These are phyloP conservation scores for Phylloporus sp. DNA, from an alignment of 768 basidiomycete species.

Conservation along the genomic window DNA sequence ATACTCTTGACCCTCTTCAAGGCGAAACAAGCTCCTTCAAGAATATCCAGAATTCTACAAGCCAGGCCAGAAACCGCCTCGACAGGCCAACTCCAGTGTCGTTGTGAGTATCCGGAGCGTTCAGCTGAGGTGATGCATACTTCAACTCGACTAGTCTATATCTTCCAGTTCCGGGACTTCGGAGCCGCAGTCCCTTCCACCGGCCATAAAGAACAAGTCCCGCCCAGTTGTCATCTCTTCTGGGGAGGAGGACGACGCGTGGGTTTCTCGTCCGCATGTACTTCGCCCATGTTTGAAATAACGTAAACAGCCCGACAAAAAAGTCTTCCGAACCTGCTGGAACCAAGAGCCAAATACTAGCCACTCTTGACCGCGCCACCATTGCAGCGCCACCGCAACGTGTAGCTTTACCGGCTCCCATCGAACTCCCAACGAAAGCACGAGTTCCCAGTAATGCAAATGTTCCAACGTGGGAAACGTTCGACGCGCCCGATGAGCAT, in stretches of 20 bases:
- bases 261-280: not conserved
- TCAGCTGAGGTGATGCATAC: not conserved
- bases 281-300: no score
- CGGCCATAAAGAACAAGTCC: slow-evolving; percentile 1
- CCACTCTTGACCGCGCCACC: slow-evolving; percentile 24
- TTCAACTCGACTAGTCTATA: slow-evolving; percentile 16
- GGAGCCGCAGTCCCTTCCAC: slow-evolving; percentile 17
- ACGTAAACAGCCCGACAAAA: slow-evolving; percentile 8
- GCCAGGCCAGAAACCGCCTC: slow-evolving; percentile 16
- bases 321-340: not conserved
- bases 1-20: not conserved
- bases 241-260: slow-evolving; percentile 24
- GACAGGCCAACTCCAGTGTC: slow-evolving; percentile 1
- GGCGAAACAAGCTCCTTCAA: slow-evolving; percentile 26
- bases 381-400: slow-evolving; percentile 12
- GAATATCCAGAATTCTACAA: slow-evolving; percentile 30
- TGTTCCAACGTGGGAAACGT: slow-evolving; percentile 27
- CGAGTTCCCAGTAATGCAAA: slow-evolving; percentile 13
- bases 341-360: slow-evolving; percentile 16
- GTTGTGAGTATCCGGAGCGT: slow-evolving; percentile 18
- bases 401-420: slow-evolving; percentile 30
- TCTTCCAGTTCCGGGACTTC: slow-evolving; percentile 22
- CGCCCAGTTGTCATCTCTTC: slow-evolving; percentile 29
- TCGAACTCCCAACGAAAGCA: slow-evolving; percentile 23
- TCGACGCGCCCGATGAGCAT: slow-evolving; percentile 26